Conservation (phyloP, 192 early-diverging fungal genomes). For the Coemansia aciculifera region DNA sequence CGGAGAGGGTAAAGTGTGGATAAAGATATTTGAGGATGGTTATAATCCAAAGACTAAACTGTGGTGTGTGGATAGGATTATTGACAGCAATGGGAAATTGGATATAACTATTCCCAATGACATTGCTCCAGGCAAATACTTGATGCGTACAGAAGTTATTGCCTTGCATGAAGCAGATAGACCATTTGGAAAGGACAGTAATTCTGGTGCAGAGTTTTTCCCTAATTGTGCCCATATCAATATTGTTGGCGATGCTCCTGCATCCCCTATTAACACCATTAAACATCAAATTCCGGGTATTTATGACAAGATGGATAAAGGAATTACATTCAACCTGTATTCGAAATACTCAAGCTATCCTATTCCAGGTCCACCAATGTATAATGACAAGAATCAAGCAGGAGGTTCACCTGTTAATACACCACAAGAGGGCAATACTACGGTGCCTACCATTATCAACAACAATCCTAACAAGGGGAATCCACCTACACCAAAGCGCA, state of each 20-base stretch:
- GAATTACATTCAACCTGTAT: conserved; percentile 6
- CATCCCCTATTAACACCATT: background rate
- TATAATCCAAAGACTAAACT: background rate
- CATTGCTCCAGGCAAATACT: conserved; percentile 22
- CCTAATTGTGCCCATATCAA: conserved; percentile 24
- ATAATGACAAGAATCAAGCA: background rate
- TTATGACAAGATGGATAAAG: conserved; percentile 16
- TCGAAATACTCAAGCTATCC: background rate
- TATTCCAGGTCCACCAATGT: conserved; percentile 23
- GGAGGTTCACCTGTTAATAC: background rate
- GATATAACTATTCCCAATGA: conserved; percentile 18
- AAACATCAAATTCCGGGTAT: conserved; percentile 19
- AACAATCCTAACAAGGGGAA: no score
- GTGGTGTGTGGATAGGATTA: conserved; percentile 27
- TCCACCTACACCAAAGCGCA: background rate
- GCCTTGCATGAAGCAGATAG: conserved; percentile 20
- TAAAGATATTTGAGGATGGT: conserved; percentile 27
- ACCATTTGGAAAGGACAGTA: background rate
- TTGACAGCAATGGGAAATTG: conserved; percentile 11
- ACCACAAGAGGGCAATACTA: background rate
- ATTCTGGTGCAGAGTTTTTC: conserved; percentile 26
- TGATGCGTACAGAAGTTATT: conserved; percentile 27
- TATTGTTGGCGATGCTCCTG: conserved; percentile 1
- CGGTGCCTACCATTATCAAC: background rate
- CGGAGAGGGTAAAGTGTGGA: conserved; percentile 16